phyloP scores from a whole-genome alignment of 768 basidiomycete species.

The Epithele typhae region DNA sequence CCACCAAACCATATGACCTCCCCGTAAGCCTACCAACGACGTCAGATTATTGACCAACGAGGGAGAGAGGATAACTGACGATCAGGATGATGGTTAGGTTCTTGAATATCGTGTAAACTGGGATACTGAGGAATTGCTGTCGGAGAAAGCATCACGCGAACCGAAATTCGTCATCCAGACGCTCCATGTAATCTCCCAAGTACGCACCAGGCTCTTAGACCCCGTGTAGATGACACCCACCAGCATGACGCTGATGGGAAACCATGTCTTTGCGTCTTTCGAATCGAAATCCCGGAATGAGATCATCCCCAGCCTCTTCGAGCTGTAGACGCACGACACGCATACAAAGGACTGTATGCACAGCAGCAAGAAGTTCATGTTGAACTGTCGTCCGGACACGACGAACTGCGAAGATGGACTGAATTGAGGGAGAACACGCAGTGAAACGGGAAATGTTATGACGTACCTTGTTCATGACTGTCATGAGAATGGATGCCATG shows the following conservation, averaged over 20 bases:
- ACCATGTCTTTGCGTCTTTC: slow-evolving; percentile 88
- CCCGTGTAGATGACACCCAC: slow-evolving; percentile 98
- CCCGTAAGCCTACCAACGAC: slow-evolving; percentile 79
- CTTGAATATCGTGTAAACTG: slow-evolving; percentile 99
- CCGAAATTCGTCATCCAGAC: neutral
- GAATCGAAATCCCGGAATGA: slow-evolving; percentile 80
- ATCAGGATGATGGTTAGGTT: slow-evolving; percentile 99
- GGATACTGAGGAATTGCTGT: slow-evolving; percentile 96
- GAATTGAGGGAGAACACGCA: no score
- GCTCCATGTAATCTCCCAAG: neutral
- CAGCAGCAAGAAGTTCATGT: slow-evolving; percentile 95
- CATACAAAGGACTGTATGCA: slow-evolving; percentile 91
- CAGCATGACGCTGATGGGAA: slow-evolving; percentile 88
- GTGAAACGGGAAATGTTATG: neutral
- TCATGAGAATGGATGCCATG: slow-evolving; percentile 92
- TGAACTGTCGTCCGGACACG: slow-evolving; percentile 88
- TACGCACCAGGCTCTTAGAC: slow-evolving; percentile 87
- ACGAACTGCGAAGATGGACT: slow-evolving; percentile 60
- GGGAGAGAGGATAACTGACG: no score
- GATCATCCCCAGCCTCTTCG: slow-evolving; percentile 75
- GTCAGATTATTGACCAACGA: no score
- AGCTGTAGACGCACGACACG: slow-evolving; percentile 64
- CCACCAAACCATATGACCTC: slow-evolving; percentile 98
- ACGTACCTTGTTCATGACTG: slow-evolving; percentile 89
- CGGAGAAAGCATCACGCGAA: neutral